Evolutionary conservation across 176 grass and related monocot genomes (phyloP), one percentile per base, ranked within the genome.

Genomic region (Oryza coarctata): DNA sequence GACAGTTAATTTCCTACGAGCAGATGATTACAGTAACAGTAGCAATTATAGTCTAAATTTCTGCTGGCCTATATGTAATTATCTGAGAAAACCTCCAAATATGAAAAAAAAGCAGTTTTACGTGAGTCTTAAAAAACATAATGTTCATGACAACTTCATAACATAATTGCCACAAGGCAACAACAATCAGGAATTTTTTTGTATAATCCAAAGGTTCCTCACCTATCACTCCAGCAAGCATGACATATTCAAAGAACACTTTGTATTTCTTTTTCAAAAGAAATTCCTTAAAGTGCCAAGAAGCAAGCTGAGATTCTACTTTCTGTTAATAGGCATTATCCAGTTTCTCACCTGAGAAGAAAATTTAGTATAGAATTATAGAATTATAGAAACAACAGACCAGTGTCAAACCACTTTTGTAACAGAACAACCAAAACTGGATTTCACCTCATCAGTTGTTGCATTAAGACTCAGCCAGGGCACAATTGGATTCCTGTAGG

Each of bases 261-360:
- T 78, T 95, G 49, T 86, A 88, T 38, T 90, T 99, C 3, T 88
- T 86, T 78, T 73, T 92, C 26, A 63, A 80, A 58, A 20, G 25
- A 81, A 99, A 49, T 58, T 90, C 91, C 87, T 93, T 63, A 99
- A 50, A 26, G 89, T 95, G 65, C 86, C 45, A 45, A 99, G 96
- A 90, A 99, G 91, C 55, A 86, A 80, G 68, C 35, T 88, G 70
- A 99, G 86, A 80, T 95, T 99, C 70, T 94, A 92, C 73, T 92
- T 99, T 82, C 93, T 87, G 86, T 99, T 95, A 65, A 99, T 89
- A 15, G 93, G 96, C 96, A 99, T 95, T 78, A 99, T 95, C 96
- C 93, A 99, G 69, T 99, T 90, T 89, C 93, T 95, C 33, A 99
- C 87, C 96, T 99, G 91, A 73, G 92, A 63, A 7, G 35, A 41